Conservation (phyloP, 2,329 filamentous ascomycete species). For the Talaromyces sp. region DNA sequence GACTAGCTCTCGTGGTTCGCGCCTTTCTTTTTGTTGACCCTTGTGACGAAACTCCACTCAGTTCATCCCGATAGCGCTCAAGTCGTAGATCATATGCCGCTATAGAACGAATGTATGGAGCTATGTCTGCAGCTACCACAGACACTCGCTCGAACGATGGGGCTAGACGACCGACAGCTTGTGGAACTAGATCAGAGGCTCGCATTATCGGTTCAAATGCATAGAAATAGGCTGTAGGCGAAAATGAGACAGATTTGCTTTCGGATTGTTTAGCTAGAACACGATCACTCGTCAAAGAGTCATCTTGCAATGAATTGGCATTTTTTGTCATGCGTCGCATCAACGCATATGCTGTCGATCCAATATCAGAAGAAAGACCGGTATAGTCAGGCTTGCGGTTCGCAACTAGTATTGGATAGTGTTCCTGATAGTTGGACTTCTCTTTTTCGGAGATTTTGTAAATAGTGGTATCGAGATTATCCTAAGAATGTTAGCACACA, state of each 20-base stretch:
- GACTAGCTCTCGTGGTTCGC: slow-evolving; percentile 69
- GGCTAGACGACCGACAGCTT: slow-evolving; percentile 39
- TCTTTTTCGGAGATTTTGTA: slow-evolving; percentile 56
- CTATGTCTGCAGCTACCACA: slow-evolving; percentile 70
- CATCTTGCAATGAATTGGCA: background rate
- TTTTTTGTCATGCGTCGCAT: slow-evolving; percentile 26
- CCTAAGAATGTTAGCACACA: slow-evolving; percentile 34
- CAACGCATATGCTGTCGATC: slow-evolving; percentile 31
- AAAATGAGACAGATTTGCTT: slow-evolving; percentile 24
- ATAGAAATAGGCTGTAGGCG: slow-evolving; percentile 40
- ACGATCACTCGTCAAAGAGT: slow-evolving; percentile 27
- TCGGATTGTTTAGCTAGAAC: slow-evolving; percentile 28
- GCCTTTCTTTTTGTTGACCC: slow-evolving; percentile 57
- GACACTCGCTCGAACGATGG: slow-evolving; percentile 72
- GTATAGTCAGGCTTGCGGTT: slow-evolving; percentile 47
- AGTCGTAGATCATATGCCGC: slow-evolving; percentile 70
- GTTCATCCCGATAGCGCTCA: slow-evolving; percentile 62
- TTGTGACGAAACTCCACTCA: slow-evolving; percentile 62
- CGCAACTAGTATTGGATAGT: slow-evolving; percentile 52
- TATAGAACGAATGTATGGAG: slow-evolving; percentile 86
- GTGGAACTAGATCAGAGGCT: slow-evolving; percentile 32
- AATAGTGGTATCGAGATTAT: slow-evolving; percentile 59
- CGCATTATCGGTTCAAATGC: slow-evolving; percentile 54
- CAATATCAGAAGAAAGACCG: slow-evolving; percentile 33
- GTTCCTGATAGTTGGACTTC: slow-evolving; percentile 54